Evolutionary conservation across 768 basidiomycete genomes (phyloP).

Genomic region (Holtermannia corniformis): DNA sequence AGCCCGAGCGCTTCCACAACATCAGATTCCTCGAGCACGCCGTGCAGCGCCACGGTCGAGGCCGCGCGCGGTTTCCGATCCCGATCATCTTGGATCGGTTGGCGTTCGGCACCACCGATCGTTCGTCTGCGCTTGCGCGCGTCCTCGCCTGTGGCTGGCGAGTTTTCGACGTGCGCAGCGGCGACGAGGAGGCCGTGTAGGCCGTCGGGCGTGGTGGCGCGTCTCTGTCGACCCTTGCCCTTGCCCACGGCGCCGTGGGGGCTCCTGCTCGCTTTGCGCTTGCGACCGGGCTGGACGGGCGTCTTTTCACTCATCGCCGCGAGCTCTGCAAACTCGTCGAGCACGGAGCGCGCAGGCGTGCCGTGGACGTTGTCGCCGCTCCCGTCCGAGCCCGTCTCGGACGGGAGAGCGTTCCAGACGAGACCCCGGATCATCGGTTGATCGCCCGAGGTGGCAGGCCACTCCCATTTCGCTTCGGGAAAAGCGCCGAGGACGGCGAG

Average conservation of each 20-base stretch:
- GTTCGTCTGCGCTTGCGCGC: constrained; percentile 27
- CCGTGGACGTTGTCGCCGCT: constrained; percentile 13
- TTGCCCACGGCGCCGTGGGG: too few species aligned
- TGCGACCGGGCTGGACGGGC: constrained; percentile 10
- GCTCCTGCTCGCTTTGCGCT: too few species aligned
- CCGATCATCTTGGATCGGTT: too few species aligned
- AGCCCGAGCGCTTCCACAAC: constrained; percentile 10
- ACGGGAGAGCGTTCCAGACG: constrained; percentile 27
- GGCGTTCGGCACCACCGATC: constrained; percentile 26
- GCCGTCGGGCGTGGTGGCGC: constrained; percentile 23
- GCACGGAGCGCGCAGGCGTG: constrained; percentile 29
- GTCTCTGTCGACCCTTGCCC: constrained; percentile 1
- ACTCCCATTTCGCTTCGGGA: constrained; percentile 25
- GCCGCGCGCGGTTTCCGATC: too few species aligned
- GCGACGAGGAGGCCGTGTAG: constrained; percentile 28
- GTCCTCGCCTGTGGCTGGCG: constrained; percentile 13
- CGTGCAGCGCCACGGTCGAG: too few species aligned
- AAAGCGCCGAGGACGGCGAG: constrained; percentile 29
- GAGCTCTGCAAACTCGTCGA: constrained; percentile 33
- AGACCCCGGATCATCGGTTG: constrained; percentile 28
- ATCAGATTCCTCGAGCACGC: constrained; percentile 5
- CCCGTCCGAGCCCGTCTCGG: constrained; percentile 10
- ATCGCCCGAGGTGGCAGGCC: constrained; percentile 18
- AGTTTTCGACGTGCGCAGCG: constrained; percentile 28
- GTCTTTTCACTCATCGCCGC: constrained; percentile 32